These are phyloP conservation scores for Bipolaris gigantea DNA, from an alignment of 2,329 filamentous ascomycete species.

Conservation along the genomic window DNA sequence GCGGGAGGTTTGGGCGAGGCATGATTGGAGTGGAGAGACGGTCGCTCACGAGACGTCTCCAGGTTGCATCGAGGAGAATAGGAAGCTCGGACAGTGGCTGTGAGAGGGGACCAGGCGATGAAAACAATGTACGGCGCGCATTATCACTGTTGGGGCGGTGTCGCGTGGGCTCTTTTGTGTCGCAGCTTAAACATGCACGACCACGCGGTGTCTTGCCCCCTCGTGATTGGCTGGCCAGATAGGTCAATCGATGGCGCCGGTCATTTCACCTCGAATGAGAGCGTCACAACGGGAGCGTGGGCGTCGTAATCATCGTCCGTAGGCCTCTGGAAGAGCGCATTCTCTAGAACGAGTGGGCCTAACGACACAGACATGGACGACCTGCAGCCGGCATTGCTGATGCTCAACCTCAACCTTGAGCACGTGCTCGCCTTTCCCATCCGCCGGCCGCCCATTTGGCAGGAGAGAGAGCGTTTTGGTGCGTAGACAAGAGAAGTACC, in stretches of 20 bases:
- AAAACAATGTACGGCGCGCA: slow-evolving; percentile 16
- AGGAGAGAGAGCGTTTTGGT: neutral
- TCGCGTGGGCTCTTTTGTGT: slow-evolving; percentile 36
- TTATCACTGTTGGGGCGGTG: slow-evolving; percentile 29
- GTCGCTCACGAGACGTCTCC: slow-evolving; percentile 25
- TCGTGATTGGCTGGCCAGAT: slow-evolving; percentile 24
- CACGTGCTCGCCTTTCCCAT: slow-evolving; percentile 18
- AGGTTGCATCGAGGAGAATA: slow-evolving; percentile 13
- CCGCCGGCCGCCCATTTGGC: neutral
- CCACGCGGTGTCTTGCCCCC: slow-evolving; percentile 19
- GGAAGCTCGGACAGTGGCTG: slow-evolving; percentile 3
- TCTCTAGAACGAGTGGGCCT: slow-evolving; percentile 21
- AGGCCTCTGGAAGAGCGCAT: slow-evolving; percentile 13
- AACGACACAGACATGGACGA: neutral
- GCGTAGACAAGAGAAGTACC: neutral
- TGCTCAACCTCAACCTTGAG: slow-evolving; percentile 6
- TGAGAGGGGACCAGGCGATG: slow-evolving; percentile 13
- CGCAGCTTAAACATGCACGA: slow-evolving; percentile 20
- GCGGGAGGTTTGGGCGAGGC: slow-evolving; percentile 68
- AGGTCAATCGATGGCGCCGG: slow-evolving; percentile 6
- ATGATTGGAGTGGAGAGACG: slow-evolving; percentile 50
- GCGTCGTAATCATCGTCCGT: slow-evolving; percentile 18
- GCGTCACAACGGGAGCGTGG: slow-evolving; percentile 29
- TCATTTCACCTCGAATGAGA: slow-evolving; percentile 32
- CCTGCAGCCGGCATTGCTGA: slow-evolving; percentile 8